Evolutionary conservation across 441 rosid species (phyloP).

Genomic region (Flueggea neowawraea): DNA sequence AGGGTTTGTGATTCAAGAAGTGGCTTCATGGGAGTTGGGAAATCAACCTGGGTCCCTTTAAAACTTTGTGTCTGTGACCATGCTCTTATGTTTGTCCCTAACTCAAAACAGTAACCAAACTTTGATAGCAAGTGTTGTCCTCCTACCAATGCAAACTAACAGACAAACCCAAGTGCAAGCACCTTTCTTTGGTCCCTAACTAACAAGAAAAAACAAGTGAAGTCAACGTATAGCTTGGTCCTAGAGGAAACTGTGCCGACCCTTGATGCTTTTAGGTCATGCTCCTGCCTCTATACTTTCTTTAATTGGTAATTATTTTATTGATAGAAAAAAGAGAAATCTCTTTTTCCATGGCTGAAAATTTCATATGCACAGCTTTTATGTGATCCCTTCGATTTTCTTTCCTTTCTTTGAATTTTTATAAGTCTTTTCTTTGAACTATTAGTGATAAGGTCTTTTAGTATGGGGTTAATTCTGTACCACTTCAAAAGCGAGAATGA

Average conservation of each 20-base stretch:
- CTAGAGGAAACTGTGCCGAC: not conserved
- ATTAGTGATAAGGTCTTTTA: too few relatives aligned
- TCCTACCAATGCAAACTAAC: not conserved
- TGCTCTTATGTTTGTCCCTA: not conserved
- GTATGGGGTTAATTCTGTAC: too few relatives aligned
- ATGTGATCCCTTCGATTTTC: too few relatives aligned
- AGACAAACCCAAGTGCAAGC: constrained; percentile 7
- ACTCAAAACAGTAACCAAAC: not conserved
- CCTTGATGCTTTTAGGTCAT: not conserved
- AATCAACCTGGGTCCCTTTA: not conserved
- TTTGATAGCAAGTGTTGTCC: not conserved
- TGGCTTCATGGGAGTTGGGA: not conserved
- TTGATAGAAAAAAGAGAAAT: too few relatives aligned
- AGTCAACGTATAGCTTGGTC: too few relatives aligned
- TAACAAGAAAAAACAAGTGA: not conserved
- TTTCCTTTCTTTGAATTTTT: too few relatives aligned
- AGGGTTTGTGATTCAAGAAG: not conserved
- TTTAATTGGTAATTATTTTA: not conserved
- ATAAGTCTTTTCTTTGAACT: too few relatives aligned
- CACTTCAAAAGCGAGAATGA: too few relatives aligned
- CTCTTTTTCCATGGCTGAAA: too few relatives aligned
- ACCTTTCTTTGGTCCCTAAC: not conserved
- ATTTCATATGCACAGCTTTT: too few relatives aligned
- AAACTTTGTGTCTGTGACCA: not conserved
- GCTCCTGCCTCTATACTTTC: not conserved